phyloP scores from a whole-genome alignment of 257 asterid species.

The Petunia axillaris region DNA sequence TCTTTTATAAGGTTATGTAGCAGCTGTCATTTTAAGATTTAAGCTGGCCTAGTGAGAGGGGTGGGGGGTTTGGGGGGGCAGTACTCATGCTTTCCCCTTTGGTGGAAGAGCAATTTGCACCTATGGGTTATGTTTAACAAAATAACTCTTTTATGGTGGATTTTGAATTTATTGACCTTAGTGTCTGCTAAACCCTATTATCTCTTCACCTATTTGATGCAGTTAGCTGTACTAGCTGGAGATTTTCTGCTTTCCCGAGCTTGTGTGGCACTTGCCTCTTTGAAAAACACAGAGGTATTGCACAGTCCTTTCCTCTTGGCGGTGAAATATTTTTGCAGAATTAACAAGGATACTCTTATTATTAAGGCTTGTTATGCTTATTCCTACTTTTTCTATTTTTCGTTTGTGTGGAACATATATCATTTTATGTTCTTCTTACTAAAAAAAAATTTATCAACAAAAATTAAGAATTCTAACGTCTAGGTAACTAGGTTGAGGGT shows the following conservation, averaged over 20 bases:
- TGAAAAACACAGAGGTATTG: slow-evolving; percentile 85
- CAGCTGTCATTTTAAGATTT: not conserved
- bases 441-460: not conserved
- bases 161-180: not conserved
- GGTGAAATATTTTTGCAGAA: not conserved
- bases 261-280: slow-evolving; percentile 94
- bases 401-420: not conserved
- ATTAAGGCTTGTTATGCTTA: not conserved
- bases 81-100: not conserved
- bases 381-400: not conserved
- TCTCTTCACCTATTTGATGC: slow-evolving; percentile 37
- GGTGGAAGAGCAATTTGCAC: slow-evolving; percentile 12
- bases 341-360: slow-evolving; percentile 2
- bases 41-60: not conserved
- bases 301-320: slow-evolving; percentile 23
- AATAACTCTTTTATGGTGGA: not conserved
- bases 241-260: slow-evolving; percentile 95
- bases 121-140: not conserved
- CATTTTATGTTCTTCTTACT: not conserved
- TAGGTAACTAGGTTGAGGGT: not conserved
- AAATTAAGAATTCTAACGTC: not conserved
- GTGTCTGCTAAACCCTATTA: slow-evolving; percentile 19
- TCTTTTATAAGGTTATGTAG: not conserved
- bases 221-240: slow-evolving; percentile 95
- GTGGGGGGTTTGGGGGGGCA: too few species aligned